A percentile compares a stretch with the other conserved stretches of the same genome.
Conservation (phyloP, 352 stramenopile genomes). For the Globisporangium viniferum region DNA sequence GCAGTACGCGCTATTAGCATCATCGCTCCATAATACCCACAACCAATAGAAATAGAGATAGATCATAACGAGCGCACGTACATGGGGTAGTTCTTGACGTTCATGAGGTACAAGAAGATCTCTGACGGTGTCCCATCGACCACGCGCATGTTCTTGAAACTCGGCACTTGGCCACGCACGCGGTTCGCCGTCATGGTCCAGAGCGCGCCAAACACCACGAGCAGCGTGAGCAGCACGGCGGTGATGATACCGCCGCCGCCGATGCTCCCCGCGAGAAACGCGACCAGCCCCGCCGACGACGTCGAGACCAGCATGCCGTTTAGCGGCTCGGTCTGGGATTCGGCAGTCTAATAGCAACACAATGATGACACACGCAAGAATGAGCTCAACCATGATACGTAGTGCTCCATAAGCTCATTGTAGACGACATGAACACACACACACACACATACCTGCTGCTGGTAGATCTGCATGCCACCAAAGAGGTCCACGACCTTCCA, state of each 20-base stretch:
- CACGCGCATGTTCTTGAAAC: conserved; percentile 69
- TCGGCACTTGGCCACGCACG: conserved; percentile 39
- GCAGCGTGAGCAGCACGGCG: conserved; percentile 43
- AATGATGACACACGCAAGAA: not conserved
- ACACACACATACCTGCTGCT: conserved; percentile 31
- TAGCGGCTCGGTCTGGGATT: conserved; percentile 33
- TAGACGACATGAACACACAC: too few relatives aligned
- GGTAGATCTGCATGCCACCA: conserved; percentile 63
- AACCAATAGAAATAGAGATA: too few relatives aligned
- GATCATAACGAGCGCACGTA: conserved; percentile 10
- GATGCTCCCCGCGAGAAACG: conserved; percentile 65
- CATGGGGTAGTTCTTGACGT: conserved; percentile 61
- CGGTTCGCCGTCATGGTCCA: conserved; percentile 54
- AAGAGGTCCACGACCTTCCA: conserved; percentile 73
- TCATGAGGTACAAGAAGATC: conserved; percentile 76
- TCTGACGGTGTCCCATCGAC: conserved; percentile 61
- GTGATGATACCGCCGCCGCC: conserved; percentile 52
- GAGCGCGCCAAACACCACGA: conserved; percentile 40
- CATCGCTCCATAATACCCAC: too few relatives aligned
- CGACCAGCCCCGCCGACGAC: conserved; percentile 44
- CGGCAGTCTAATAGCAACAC: not conserved
- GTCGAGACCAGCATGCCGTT: conserved; percentile 62
- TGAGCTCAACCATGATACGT: not conserved
- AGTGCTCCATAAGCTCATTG: too few relatives aligned
- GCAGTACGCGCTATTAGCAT: too few relatives aligned